phyloP scores from a whole-genome alignment of 495 filamentous ascomycete species.

The Penicilliopsis zonata region DNA sequence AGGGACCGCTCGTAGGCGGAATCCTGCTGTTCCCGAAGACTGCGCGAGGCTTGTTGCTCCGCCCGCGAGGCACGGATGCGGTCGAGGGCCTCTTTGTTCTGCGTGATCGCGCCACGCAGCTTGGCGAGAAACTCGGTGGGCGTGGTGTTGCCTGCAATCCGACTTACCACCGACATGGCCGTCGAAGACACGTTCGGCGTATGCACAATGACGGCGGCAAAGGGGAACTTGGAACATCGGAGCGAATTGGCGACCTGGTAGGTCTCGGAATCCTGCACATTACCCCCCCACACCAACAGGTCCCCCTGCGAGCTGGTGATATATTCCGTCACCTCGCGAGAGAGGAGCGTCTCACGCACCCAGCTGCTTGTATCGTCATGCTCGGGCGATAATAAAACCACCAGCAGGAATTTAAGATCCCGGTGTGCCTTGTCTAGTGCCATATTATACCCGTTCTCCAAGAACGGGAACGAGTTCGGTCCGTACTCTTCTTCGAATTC shows the following conservation, averaged over 20 bases:
- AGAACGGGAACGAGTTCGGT: slow-evolving; percentile 52
- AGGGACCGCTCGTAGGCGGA: slow-evolving; percentile 85
- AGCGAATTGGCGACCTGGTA: slow-evolving; percentile 81
- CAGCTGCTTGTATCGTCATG: slow-evolving; percentile 87
- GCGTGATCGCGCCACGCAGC: slow-evolving; percentile 54
- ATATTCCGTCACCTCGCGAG: slow-evolving; percentile 59
- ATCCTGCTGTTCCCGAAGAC: slow-evolving; percentile 72
- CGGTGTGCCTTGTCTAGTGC: slow-evolving; percentile 78
- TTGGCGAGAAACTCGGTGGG: slow-evolving; percentile 57
- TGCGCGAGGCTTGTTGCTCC: slow-evolving; percentile 66
- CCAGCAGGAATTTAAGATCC: slow-evolving; percentile 81
- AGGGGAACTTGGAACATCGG: slow-evolving; percentile 81
- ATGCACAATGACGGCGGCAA: slow-evolving; percentile 70
- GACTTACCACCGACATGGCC: slow-evolving; percentile 75
- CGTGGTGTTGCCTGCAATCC: slow-evolving; percentile 56
- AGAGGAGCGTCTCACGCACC: slow-evolving; percentile 67
- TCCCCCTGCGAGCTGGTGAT: slow-evolving; percentile 60
- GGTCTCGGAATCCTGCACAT: slow-evolving; percentile 80
- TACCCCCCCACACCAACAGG: slow-evolving; percentile 83
- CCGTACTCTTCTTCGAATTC: slow-evolving; percentile 94
- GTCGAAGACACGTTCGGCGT: slow-evolving; percentile 70
- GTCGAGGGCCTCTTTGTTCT: slow-evolving; percentile 57
- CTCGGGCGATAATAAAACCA: slow-evolving; percentile 77
- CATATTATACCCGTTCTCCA: slow-evolving; percentile 81
- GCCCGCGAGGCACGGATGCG: slow-evolving; percentile 55